A percentile compares a stretch with the other conserved stretches of the same genome.
phyloP scores from a whole-genome alignment of 2,329 filamentous ascomycete genomes.

The Dactylonectria macrodidyma region DNA sequence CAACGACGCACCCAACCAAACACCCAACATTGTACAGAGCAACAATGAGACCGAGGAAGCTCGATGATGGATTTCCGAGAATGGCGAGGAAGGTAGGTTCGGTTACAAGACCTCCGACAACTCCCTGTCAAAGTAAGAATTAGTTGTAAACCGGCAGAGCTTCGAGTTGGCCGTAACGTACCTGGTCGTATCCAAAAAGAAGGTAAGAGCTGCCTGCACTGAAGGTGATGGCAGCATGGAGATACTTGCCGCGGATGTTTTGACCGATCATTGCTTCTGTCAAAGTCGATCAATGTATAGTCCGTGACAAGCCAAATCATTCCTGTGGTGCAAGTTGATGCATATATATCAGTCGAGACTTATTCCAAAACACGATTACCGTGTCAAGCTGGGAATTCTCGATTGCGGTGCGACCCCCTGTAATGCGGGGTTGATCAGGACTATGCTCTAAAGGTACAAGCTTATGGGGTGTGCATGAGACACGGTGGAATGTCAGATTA shows the following conservation, averaged over 20 bases:
- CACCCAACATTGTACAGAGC: slow-evolving; percentile 31
- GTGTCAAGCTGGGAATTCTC: too few species aligned
- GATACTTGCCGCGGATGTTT: slow-evolving; percentile 18
- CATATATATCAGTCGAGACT: too few species aligned
- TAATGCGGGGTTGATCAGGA: too few species aligned
- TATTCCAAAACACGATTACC: too few species aligned
- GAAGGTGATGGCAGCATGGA: slow-evolving; percentile 19
- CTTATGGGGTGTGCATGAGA: too few species aligned
- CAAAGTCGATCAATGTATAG: background rate
- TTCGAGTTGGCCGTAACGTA: background rate
- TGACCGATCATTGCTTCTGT: background rate
- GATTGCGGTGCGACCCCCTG: too few species aligned
- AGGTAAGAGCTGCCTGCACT: slow-evolving; percentile 31
- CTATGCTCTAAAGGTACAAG: too few species aligned
- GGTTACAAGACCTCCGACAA: slow-evolving; percentile 28
- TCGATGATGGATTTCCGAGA: slow-evolving; percentile 25
- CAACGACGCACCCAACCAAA: slow-evolving; percentile 23
- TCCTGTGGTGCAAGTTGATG: too few species aligned
- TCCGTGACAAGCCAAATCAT: background rate
- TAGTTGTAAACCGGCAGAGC: background rate
- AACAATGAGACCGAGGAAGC: slow-evolving; percentile 31
- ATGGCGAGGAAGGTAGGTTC: slow-evolving; percentile 28
- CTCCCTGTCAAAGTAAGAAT: background rate
- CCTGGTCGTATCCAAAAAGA: slow-evolving; percentile 30
- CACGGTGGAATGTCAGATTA: too few species aligned